Evolutionary conservation across 176 grass and related monocot species (phyloP).

Genomic region (Elymus sibiricus): DNA sequence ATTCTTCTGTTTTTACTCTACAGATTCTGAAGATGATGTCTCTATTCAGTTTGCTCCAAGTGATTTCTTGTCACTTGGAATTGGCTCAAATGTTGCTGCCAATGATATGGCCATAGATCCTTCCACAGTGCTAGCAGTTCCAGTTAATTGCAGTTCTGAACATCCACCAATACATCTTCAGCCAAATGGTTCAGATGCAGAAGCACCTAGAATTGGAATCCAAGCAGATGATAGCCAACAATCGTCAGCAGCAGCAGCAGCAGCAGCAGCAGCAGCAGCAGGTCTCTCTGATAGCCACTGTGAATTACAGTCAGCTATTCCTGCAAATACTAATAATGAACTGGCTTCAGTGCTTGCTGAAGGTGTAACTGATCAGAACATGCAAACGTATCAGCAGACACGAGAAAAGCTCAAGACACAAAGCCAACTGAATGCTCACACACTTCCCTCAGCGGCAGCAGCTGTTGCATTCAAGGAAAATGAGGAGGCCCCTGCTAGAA

Average conservation of each 20-base stretch:
- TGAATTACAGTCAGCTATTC: background rate
- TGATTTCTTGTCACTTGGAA: slow-evolving; percentile 36
- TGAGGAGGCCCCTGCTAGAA: slow-evolving; percentile 16
- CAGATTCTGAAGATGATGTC: slow-evolving; percentile 25
- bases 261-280: background rate
- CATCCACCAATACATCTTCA: slow-evolving; percentile 6
- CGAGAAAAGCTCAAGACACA: slow-evolving; percentile 20
- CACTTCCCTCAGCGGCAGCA: slow-evolving; percentile 20
- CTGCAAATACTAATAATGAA: slow-evolving; percentile 5
- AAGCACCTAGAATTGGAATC: slow-evolving; percentile 1
- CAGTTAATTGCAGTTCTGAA: slow-evolving; percentile 12
- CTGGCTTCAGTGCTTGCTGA: background rate
- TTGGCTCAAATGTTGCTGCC: background rate
- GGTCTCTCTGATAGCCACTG: background rate
- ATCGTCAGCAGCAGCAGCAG: background rate
- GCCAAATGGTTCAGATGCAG: background rate
- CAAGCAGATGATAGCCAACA: background rate
- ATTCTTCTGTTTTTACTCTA: background rate
- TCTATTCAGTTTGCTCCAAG: slow-evolving; percentile 15
- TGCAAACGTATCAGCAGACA: slow-evolving; percentile 12
- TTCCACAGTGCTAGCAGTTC: slow-evolving; percentile 10
- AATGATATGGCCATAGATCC: background rate
- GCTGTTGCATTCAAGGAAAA: slow-evolving; percentile 6
- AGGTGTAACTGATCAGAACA: background rate
- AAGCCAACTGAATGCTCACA: slow-evolving; percentile 21